Evolutionary conservation across 108 stramenopile species (phyloP), one percentile per base, ranked within the genome.

Genomic region (Parietichytrium sp.): DNA sequence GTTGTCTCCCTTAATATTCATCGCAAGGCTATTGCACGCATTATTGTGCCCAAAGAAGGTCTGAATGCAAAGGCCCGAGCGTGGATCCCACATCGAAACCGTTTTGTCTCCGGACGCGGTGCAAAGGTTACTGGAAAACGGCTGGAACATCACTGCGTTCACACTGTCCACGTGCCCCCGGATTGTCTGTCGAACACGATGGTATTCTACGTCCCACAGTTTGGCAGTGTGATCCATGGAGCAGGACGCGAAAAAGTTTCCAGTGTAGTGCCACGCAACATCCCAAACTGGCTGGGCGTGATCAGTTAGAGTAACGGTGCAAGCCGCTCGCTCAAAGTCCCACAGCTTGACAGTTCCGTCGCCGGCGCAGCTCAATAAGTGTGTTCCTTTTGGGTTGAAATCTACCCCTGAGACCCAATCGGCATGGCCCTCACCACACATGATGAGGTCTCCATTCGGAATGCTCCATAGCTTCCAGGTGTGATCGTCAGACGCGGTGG

Each of bases 201-300:
- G 48, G 4, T 85, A 80, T 30, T 78, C 48, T 10, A 89, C 26
- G 86, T 91, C 91, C 91, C 91, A 91, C 18, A 91, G 80, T 26
- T 87, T 30, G 4, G 84, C 86, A 26, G 91, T 91, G 77, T 89
- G 89, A 78, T 91, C 91, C 91, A 87, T 91, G 23, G 84, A 85
- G 81, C 86, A 82, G 26, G 87, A 88, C 10, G 82, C 89, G 18
- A 91, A 36, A 79, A 91, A 91, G 80, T 90, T 88, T 1, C 91
- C 91, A 4, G 86, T 79, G 52, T 89, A 82, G 84, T 91, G 91
- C 52, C 86, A 91, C 30, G 81, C 80, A 3, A 83, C 82, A 33
- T 52, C 87, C 91, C 91, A 91, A n/a, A 90, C 89, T 29, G 90
- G 84, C 78, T 90, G 90, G 2, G 91, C 89, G 82, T 91, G 91